These are phyloP conservation scores for Hirschfeldia incana DNA, from an alignment of 345 rosid species.

Conservation along the genomic window DNA sequence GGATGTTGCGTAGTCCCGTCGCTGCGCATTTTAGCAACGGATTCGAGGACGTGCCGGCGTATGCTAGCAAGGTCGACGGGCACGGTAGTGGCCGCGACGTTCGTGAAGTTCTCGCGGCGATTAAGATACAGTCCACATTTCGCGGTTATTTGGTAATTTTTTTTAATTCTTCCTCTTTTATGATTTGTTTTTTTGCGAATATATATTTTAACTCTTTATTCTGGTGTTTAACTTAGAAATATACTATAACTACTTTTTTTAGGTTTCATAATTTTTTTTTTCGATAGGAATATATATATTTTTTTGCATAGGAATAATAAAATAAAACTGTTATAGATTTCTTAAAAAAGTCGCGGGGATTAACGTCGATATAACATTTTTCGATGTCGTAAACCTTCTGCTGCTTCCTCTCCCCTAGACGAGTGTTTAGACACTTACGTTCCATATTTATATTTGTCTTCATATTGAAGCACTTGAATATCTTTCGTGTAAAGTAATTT, in stretches of 20 bases:
- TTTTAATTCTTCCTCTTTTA: background rate
- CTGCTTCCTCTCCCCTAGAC: constrained; percentile 37
- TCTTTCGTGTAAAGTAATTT: constrained; percentile 9
- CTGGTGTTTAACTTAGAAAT: background rate
- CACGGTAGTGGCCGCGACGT: constrained; percentile 14
- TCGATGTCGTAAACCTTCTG: constrained; percentile 39
- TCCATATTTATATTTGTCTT: constrained; percentile 19
- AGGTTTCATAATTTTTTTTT: too few relatives aligned
- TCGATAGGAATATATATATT: too few relatives aligned
- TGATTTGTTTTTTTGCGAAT: background rate
- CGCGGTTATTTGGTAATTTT: constrained; percentile 81
- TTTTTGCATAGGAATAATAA: background rate
- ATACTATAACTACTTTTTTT: background rate
- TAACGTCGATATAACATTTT: constrained; percentile 25
- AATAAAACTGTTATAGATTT: constrained; percentile 11
- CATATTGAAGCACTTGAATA: constrained; percentile 9
- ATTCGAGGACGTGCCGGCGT: constrained; percentile 28
- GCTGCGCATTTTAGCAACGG: constrained; percentile 17
- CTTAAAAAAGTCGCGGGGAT: constrained; percentile 28
- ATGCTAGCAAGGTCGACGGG: constrained; percentile 31
- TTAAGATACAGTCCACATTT: constrained; percentile 79
- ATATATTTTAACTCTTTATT: background rate
- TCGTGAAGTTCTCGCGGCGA: constrained; percentile 53
- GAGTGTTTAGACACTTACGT: constrained; percentile 25
- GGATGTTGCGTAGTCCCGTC: constrained; percentile 40